These are phyloP conservation scores for Botrytis paeoniae DNA, from an alignment of 2,329 filamentous ascomycete species.

Conservation along the genomic window DNA sequence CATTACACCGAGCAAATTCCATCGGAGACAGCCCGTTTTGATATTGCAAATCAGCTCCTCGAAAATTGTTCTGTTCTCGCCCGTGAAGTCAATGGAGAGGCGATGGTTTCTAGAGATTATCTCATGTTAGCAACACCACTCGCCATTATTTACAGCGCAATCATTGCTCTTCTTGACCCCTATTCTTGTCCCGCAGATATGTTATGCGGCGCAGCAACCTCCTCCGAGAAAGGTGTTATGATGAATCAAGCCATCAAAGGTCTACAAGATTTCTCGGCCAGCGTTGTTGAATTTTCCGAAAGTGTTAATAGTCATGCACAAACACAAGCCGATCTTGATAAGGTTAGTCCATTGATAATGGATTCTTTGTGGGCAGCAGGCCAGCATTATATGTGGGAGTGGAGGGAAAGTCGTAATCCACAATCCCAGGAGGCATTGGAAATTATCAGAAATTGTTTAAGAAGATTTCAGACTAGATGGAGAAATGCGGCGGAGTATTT, in stretches of 20 bases:
- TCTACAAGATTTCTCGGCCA: slow-evolving; percentile 35
- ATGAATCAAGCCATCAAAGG: slow-evolving; percentile 39
- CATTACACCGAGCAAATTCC: slow-evolving; percentile 28
- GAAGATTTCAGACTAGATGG: slow-evolving; percentile 38
- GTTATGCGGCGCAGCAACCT: slow-evolving; percentile 7
- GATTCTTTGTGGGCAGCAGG: slow-evolving; percentile 42
- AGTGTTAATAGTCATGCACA: slow-evolving; percentile 30
- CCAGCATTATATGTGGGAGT: slow-evolving; percentile 41
- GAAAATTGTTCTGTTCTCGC: slow-evolving; percentile 30
- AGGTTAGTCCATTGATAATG: slow-evolving; percentile 40
- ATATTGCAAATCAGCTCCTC: slow-evolving; percentile 32
- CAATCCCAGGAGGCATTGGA: slow-evolving; percentile 36
- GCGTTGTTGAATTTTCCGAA: slow-evolving; percentile 36
- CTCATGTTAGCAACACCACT: slow-evolving; percentile 31
- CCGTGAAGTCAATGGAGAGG: slow-evolving; percentile 32
- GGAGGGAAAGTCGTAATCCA: slow-evolving; percentile 40
- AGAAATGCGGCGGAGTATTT: slow-evolving; percentile 41
- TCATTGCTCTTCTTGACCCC: slow-evolving; percentile 40
- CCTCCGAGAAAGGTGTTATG: slow-evolving; percentile 35
- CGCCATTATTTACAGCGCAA: slow-evolving; percentile 33
- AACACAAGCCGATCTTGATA: slow-evolving; percentile 31
- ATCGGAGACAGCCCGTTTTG: slow-evolving; percentile 29
- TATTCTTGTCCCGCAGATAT: slow-evolving; percentile 38
- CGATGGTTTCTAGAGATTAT: slow-evolving; percentile 28
- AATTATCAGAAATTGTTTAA: slow-evolving; percentile 35